These are phyloP conservation scores for Evansstolkia leycettana DNA, from an alignment of 495 filamentous ascomycete genomes.

Conservation along the genomic window DNA sequence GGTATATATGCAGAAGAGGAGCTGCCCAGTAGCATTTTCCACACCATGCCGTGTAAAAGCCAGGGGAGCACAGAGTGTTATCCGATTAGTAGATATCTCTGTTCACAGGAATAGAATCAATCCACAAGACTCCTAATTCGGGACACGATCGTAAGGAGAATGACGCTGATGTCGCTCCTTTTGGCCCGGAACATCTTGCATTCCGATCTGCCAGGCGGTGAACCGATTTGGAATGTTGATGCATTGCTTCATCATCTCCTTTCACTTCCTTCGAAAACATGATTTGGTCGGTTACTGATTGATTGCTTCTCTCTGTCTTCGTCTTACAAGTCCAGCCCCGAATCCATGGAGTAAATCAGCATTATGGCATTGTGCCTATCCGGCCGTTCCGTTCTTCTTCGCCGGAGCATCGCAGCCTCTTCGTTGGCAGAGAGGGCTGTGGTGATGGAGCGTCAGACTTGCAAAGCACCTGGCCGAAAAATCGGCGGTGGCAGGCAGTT, in stretches of 20 bases:
- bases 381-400: slow-evolving; percentile 14
- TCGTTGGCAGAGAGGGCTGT: slow-evolving; percentile 18
- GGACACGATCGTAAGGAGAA: not conserved
- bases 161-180: not conserved
- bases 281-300: too few relatives aligned
- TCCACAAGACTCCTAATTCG: too few relatives aligned
- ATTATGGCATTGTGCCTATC: slow-evolving; percentile 31
- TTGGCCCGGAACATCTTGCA: not conserved
- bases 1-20: too few relatives aligned
- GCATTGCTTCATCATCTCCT: not conserved
- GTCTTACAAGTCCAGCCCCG: slow-evolving; percentile 7
- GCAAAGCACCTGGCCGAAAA: slow-evolving; percentile 26
- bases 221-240: not conserved
- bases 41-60: too few relatives aligned
- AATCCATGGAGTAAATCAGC: slow-evolving; percentile 18
- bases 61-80: too few relatives aligned
- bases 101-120: too few relatives aligned
- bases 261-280: too few relatives aligned
- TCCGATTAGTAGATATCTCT: too few relatives aligned
- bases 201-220: slow-evolving; percentile 19
- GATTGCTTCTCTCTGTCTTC: slow-evolving; percentile 4
- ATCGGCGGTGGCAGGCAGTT: slow-evolving; percentile 24
- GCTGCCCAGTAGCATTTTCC: too few relatives aligned
- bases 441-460: slow-evolving; percentile 28
- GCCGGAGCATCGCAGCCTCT: slow-evolving; percentile 17